Evolutionary conservation across 495 filamentous ascomycete species (phyloP).

Genomic region (Neurospora sp.): DNA sequence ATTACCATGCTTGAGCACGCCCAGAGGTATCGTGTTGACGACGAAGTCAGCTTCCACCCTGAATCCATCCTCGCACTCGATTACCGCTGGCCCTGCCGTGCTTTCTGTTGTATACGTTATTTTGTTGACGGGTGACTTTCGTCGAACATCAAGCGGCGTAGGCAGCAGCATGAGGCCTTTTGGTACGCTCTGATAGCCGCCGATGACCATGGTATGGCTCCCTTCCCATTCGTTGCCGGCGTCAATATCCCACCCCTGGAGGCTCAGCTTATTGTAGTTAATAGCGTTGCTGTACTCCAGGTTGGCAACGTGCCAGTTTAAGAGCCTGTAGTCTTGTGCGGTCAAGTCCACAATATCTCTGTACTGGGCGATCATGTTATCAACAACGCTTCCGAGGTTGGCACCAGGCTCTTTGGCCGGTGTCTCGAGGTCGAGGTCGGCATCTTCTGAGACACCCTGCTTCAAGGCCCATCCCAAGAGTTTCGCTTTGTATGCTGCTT

Average conservation of each 20-base stretch:
- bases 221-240: slow-evolving; percentile 96
- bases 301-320: slow-evolving; percentile 99
- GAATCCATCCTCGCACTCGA: slow-evolving; percentile 74
- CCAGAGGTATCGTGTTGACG: slow-evolving; percentile 79
- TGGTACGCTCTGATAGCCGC: slow-evolving; percentile 85
- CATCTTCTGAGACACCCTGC: slow-evolving; percentile 47
- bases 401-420: slow-evolving; percentile 50
- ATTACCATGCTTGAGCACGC: slow-evolving; percentile 68
- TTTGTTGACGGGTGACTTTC: slow-evolving; percentile 53
- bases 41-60: slow-evolving; percentile 72
- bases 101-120: slow-evolving; percentile 54
- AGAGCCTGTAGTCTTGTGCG: slow-evolving; percentile 73
- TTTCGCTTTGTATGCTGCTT: slow-evolving; percentile 57
- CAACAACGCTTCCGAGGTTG: slow-evolving; percentile 79
- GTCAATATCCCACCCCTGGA: slow-evolving; percentile 92
- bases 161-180: slow-evolving; percentile 70
- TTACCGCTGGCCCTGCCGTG: slow-evolving; percentile 31
- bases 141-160: slow-evolving; percentile 66
- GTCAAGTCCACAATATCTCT: slow-evolving; percentile 71
- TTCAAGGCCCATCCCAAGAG: slow-evolving; percentile 74
- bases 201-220: slow-evolving; percentile 81
- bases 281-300: slow-evolving; percentile 93
- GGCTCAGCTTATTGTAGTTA: slow-evolving; percentile 75
- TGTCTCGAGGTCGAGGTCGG: slow-evolving; percentile 64
- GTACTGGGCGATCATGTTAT: slow-evolving; percentile 82